Evolutionary conservation across 176 grass and related monocot species (phyloP), one percentile per base, ranked within the genome.

Genomic region (Zea luxurians): DNA sequence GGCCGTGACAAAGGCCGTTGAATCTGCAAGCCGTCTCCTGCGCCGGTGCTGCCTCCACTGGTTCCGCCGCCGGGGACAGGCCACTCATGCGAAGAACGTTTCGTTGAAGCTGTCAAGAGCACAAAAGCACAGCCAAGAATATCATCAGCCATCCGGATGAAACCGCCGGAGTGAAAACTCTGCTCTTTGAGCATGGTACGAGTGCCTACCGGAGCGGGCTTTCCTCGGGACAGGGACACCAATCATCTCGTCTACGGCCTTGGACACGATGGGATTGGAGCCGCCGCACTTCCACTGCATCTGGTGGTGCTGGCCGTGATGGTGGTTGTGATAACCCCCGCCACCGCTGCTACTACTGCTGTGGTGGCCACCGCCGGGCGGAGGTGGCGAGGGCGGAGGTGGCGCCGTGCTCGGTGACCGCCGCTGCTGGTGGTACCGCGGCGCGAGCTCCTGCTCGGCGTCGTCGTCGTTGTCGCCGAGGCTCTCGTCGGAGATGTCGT

Each of bases 161-260:
- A 37, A 87, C 76, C 59, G 16, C 27, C 27, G 27, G 27, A 27
- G 27, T 27, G 27, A 27, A 27, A 27, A 27, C 27, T 27, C 27
- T 27, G 27, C 27, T 27, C 27, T 27, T 27, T 27, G 27, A 27
- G 27, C 27, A 27, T 27, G 27, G 27, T 27, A 27, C 0, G 27
- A 27, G 27, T 27, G 54, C 54, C 54, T 84, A 99, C 96, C 86
- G 41, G 96, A 95, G 37, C 96, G 92, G 4, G 96, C 90, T 89
- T 99, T 99, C 81, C 96, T 82, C 0, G 96, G 96, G 9, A 99
- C 96, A 2, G 90, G 72, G 41, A 99, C 90, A 10, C 96, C 96
- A 62, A 99, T 99, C 96, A 99, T 99, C 81, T 99, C 96, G 77
- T 99, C 96, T 38, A 92, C 96, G 3, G 88, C 79, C 78, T 94